phyloP scores from a whole-genome alignment of 352 stramenopile species.

The Aphanomyces stellatus region DNA sequence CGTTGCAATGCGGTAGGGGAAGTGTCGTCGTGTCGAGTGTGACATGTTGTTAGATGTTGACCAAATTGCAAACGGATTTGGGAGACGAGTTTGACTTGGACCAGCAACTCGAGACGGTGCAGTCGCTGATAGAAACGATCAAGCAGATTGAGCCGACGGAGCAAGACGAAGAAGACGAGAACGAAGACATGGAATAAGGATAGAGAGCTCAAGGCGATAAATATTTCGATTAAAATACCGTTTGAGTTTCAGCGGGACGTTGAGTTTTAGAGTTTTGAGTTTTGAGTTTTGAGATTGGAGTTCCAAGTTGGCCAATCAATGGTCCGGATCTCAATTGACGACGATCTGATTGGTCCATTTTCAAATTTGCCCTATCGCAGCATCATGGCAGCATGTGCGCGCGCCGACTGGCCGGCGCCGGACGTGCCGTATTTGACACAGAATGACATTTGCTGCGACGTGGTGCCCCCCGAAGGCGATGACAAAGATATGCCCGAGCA shows the following conservation, averaged over 20 bases:
- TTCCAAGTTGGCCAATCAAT: background rate
- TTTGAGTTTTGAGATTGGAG: too few relatives aligned
- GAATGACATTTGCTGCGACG: conserved; percentile 5
- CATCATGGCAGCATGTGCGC: background rate
- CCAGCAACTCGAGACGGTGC: conserved; percentile 50
- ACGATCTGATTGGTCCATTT: too few relatives aligned
- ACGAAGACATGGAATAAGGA: conserved; percentile 73
- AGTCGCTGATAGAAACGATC: conserved; percentile 3
- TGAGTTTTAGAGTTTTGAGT: too few relatives aligned
- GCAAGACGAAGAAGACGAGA: conserved; percentile 42
- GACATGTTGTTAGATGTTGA: conserved; percentile 44
- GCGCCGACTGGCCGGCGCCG: background rate
- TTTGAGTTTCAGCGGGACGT: too few relatives aligned
- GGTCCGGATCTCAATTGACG: background rate
- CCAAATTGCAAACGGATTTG: conserved; percentile 70
- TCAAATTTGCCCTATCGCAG: background rate
- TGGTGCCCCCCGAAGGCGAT: background rate
- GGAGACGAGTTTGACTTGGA: conserved; percentile 61
- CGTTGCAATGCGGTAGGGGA: conserved; percentile 35
- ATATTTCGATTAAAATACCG: conserved; percentile 24
- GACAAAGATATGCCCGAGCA: background rate
- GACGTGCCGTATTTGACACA: background rate
- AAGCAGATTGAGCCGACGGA: conserved; percentile 26
- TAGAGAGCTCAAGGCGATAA: too few relatives aligned
- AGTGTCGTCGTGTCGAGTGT: background rate